These are phyloP conservation scores for Beauveria rudraprayagi DNA, from an alignment of 2,329 filamentous ascomycete genomes.

Conservation along the genomic window DNA sequence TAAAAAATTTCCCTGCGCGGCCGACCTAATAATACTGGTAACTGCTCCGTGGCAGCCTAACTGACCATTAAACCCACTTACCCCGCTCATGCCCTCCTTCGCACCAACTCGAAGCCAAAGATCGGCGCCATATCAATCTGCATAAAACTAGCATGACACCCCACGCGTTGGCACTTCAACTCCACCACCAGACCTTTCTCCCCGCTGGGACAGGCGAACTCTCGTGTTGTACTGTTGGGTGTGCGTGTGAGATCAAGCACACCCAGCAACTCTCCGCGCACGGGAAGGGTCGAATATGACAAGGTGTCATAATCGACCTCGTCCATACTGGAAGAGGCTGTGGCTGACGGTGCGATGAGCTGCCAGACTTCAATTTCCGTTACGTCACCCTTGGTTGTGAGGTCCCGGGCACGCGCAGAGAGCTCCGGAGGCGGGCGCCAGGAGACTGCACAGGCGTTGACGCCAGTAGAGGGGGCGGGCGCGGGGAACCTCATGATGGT, in stretches of 20 bases:
- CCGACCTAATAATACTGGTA: no score
- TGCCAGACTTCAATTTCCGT: slow-evolving; percentile 6
- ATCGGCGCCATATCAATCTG: slow-evolving; percentile 5
- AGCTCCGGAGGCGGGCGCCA: not conserved
- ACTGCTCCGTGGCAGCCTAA: no score
- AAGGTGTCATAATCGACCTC: slow-evolving; percentile 7
- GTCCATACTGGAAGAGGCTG: not conserved
- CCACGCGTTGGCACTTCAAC: slow-evolving; percentile 8
- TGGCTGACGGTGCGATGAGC: slow-evolving; percentile 3
- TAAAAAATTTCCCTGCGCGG: no score
- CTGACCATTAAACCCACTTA: no score
- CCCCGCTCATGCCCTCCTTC: not conserved
- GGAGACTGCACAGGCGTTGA: not conserved
- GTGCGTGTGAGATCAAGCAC: not conserved
- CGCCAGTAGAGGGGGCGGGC: not conserved
- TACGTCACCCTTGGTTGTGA: slow-evolving; percentile 7
- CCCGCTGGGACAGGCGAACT: slow-evolving; percentile 3
- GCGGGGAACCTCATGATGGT: not conserved
- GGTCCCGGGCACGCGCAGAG: not conserved
- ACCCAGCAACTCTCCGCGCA: slow-evolving; percentile 8
- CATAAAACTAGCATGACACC: slow-evolving; percentile 7
- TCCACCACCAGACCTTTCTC: slow-evolving; percentile 2
- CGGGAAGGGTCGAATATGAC: slow-evolving; percentile 6
- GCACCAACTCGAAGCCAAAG: slow-evolving; percentile 10
- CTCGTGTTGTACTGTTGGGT: not conserved